A percentile compares a stretch with the other conserved stretches of the same genome.
Evolutionary conservation across 1,284 basidiomycete genomes (phyloP).

Genomic region (Moniliophthora roreri): DNA sequence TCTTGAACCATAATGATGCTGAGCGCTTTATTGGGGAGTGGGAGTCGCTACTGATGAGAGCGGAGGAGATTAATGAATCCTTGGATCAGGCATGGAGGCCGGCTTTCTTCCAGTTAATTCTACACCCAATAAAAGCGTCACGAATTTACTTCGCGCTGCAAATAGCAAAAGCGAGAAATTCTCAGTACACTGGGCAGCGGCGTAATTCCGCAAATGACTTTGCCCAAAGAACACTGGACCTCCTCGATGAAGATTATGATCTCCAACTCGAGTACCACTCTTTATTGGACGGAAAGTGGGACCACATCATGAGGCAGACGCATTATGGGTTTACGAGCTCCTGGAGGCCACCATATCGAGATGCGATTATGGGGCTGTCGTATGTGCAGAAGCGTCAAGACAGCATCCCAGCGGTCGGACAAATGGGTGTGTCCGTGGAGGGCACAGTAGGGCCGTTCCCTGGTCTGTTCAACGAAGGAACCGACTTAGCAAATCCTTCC

Average conservation of each 20-base stretch:
- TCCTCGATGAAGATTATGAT: constrained; percentile 10
- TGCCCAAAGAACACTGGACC: constrained; percentile 5
- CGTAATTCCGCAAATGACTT: constrained; percentile 11
- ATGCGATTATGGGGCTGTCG: constrained; percentile 9
- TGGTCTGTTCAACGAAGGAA: constrained; percentile 9
- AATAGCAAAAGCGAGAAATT: constrained; percentile 8
- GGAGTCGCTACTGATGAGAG: not conserved
- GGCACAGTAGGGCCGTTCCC: not conserved
- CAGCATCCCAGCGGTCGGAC: constrained; percentile 8
- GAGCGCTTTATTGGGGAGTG: constrained; percentile 2
- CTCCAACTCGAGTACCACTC: constrained; percentile 7
- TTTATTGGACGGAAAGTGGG: constrained; percentile 9
- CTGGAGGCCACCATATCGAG: constrained; percentile 4
- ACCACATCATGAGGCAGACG: constrained; percentile 9
- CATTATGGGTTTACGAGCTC: constrained; percentile 4
- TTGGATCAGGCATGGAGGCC: constrained; percentile 1
- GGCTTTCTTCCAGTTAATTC: constrained; percentile 11
- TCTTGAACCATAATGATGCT: constrained; percentile 8
- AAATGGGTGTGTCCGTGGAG: constrained; percentile 11
- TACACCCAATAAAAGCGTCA: constrained; percentile 12
- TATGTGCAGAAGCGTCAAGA: constrained; percentile 11
- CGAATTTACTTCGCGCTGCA: not conserved
- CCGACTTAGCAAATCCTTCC: constrained; percentile 7
- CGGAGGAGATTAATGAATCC: not conserved
- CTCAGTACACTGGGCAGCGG: constrained; percentile 5